Evolutionary conservation across 106 monocot genomes (phyloP), one percentile per base, ranked within the genome.

Genomic region (Amphibolis antarctica): DNA sequence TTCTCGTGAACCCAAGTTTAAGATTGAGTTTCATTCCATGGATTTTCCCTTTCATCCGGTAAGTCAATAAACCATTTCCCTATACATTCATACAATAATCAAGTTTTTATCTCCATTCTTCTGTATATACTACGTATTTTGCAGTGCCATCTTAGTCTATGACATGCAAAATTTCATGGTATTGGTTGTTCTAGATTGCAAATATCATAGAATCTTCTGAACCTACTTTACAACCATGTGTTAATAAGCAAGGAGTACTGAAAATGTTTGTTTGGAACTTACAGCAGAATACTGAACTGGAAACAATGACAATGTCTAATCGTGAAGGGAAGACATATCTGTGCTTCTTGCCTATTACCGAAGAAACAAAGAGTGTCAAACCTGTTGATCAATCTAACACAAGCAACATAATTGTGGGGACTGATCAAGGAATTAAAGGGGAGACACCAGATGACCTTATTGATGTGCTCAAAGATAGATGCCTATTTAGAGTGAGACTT

Each of bases 381-480:
- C 43, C 76, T 19, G 49, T 69, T 57, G 31, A 44, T 25, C 69
- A 62, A 60, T 77, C 82, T 42, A 92, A 92, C 31, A 82, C 78
- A 45, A 88, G 84, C 60, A 79, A 53, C 75, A 54, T 78, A 17
- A 69, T 83, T 47, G 21, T 81, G 47, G 93, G 84, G 66, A 79
- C 69, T 59, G 80, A 85, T 13, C 63, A 28, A 46, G 81, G 66
- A 70, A 63, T 71, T 51, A 85, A 82, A 64, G 57, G 78, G 60
- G 89, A 88, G 78, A 83, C 89, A 54, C 93, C 93, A 28, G 93
- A 94, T 77, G 93, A 94, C 68, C 71, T 89, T 55, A 63, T 94
- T 64, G 86, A 81, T 17, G 72, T 81, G 12, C 62, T 94, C 25
- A 83, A 85, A 53, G 89, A 84, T 44, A 68, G 60, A 69, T 94